Evolutionary conservation across 805 yeast genomes (phyloP).

Genomic region (Saccharomyces paradoxus): DNA sequence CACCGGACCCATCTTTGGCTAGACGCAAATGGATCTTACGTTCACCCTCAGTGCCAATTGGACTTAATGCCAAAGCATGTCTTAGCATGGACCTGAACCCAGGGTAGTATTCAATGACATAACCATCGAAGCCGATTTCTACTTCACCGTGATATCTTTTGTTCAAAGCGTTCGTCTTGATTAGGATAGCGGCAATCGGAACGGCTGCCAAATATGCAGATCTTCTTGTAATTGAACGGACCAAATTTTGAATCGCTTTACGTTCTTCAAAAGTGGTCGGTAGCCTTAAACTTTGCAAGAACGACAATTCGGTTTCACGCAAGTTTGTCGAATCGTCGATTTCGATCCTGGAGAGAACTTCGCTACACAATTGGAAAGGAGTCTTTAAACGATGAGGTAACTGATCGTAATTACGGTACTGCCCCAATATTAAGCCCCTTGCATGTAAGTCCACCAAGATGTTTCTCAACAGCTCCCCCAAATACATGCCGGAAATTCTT

Average conservation of each 20-base stretch:
- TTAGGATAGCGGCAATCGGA: conserved; percentile 75
- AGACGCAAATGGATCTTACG: conserved; percentile 68
- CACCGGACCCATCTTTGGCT: conserved; percentile 94
- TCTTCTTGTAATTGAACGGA: conserved; percentile 74
- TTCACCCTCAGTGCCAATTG: conserved; percentile 66
- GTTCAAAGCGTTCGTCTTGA: conserved; percentile 56
- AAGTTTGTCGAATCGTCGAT: conserved; percentile 73
- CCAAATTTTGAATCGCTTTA: conserved; percentile 57
- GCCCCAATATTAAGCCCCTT: conserved; percentile 49
- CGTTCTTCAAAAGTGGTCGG: conserved; percentile 71
- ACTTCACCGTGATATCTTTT: conserved; percentile 57
- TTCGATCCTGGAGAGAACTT: conserved; percentile 78
- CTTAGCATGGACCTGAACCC: conserved; percentile 74
- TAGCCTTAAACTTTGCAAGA: conserved; percentile 58
- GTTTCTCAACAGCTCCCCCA: conserved; percentile 82
- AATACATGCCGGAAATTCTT: conserved; percentile 83
- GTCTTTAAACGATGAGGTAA: conserved; percentile 55
- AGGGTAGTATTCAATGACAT: conserved; percentile 89
- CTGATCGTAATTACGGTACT: conserved; percentile 36
- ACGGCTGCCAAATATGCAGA: conserved; percentile 88
- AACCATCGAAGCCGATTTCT: conserved; percentile 93
- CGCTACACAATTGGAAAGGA: conserved; percentile 73
- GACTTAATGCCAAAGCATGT: conserved; percentile 64
- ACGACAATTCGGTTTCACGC: conserved; percentile 58
- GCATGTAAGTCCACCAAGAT: conserved; percentile 60